phyloP scores from a whole-genome alignment of 2,329 filamentous ascomycete genomes.

The Alternaria angustiovoidea region DNA sequence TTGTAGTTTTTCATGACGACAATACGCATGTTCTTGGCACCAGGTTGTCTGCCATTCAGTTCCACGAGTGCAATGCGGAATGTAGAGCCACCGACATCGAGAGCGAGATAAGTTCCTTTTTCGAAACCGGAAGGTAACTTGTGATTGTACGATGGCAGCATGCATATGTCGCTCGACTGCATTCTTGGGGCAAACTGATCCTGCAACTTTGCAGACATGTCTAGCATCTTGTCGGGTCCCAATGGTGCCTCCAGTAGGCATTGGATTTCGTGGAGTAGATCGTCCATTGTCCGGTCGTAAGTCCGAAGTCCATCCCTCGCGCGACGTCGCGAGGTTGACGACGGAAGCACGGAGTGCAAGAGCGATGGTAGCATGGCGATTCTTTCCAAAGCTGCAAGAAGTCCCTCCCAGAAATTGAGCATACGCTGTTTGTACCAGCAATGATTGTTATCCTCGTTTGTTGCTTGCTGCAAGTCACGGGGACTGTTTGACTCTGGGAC shows the following conservation, averaged over 20 bases:
- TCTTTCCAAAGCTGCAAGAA: constrained; percentile 49
- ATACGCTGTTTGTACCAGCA: constrained; percentile 48
- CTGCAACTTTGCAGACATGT: constrained; percentile 56
- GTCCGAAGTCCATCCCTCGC: constrained; percentile 50
- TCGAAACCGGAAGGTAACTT: constrained; percentile 67
- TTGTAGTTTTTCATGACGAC: constrained; percentile 62
- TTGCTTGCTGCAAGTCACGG: constrained; percentile 27
- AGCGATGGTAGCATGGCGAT: constrained; percentile 53
- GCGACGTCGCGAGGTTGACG: constrained; percentile 45
- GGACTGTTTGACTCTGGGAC: constrained; percentile 33
- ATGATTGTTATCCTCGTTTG: constrained; percentile 26
- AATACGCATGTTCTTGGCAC: constrained; percentile 61
- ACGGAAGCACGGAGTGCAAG: constrained; percentile 49
- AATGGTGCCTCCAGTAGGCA: constrained; percentile 56
- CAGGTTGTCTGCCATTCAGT: constrained; percentile 58
- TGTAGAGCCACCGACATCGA: constrained; percentile 73
- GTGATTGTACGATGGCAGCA: constrained; percentile 72
- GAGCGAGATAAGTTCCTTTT: constrained; percentile 66
- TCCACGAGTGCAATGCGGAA: constrained; percentile 69
- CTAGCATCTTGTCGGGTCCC: constrained; percentile 51
- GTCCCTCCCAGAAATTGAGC: constrained; percentile 52
- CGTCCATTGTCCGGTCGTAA: constrained; percentile 58
- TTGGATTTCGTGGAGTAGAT: constrained; percentile 55
- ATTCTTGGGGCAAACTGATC: constrained; percentile 64
- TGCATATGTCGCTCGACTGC: constrained; percentile 65